These are phyloP conservation scores for Vigna mungo DNA, from an alignment of 306 rosid genomes.

Conservation along the genomic window DNA sequence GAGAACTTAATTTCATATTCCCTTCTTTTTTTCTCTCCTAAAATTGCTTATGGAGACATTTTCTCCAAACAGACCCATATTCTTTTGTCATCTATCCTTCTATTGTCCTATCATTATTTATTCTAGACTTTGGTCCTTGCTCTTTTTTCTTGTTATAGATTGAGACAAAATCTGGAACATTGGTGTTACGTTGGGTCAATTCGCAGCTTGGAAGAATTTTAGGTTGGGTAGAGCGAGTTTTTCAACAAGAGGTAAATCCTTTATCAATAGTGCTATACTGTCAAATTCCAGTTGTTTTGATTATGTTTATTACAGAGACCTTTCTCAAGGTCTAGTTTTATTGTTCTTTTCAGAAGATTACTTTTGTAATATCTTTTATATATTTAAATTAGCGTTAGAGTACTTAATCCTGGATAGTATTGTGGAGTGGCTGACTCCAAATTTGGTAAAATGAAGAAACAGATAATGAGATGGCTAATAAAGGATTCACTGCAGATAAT, in stretches of 20 bases:
- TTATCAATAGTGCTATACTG: slow-evolving; percentile 25
- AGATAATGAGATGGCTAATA: not conserved
- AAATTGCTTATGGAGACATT: too few species aligned
- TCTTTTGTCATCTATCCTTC: slow-evolving; percentile 32
- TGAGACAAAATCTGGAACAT: slow-evolving; percentile 92
- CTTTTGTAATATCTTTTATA: not conserved
- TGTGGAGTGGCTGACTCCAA: not conserved
- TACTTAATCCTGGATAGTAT: not conserved
- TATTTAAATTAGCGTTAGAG: not conserved
- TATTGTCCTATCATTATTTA: slow-evolving; percentile 13
- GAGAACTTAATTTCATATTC: not conserved
- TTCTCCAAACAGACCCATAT: not conserved
- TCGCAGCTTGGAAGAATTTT: slow-evolving; percentile 90
- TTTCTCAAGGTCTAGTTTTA: slow-evolving; percentile 13
- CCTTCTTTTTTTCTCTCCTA: too few species aligned
- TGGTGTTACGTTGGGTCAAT: slow-evolving; percentile 98
- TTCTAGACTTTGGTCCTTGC: slow-evolving; percentile 32
- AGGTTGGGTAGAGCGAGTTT: slow-evolving; percentile 95
- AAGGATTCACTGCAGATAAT: not conserved
- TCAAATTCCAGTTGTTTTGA: slow-evolving; percentile 32
- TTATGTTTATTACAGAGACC: not conserved
- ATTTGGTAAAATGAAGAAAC: not conserved
- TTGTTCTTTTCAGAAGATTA: not conserved
- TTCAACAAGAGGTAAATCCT: slow-evolving; percentile 80
- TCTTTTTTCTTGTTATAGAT: slow-evolving; percentile 58